These are phyloP conservation scores for Debaryomycetaceae sp. DNA, from an alignment of 1,139 yeast species.

Conservation along the genomic window DNA sequence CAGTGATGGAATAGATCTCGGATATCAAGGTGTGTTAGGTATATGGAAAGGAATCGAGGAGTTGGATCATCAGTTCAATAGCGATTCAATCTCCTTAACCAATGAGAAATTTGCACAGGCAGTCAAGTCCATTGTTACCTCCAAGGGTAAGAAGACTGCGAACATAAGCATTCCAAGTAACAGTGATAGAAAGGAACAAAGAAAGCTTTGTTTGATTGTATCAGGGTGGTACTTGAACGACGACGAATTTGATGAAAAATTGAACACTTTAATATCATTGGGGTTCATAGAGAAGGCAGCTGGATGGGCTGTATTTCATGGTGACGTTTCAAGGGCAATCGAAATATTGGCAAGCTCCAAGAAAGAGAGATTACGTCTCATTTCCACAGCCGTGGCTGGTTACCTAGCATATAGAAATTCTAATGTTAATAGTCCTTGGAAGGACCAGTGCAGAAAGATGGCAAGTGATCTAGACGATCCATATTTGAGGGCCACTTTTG, in stretches of 20 bases:
- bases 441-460: slow-evolving; percentile 84
- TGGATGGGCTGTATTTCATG: slow-evolving; percentile 96
- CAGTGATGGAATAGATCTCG: slow-evolving; percentile 68
- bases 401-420: slow-evolving; percentile 71
- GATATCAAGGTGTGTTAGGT: slow-evolving; percentile 84
- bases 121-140: slow-evolving; percentile 38
- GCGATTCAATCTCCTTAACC: slow-evolving; percentile 27
- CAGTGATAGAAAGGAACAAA: slow-evolving; percentile 55
- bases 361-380: slow-evolving; percentile 63
- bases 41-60: slow-evolving; percentile 83
- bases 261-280: slow-evolving; percentile 50
- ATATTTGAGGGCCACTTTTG: slow-evolving; percentile 86
- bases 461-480: slow-evolving; percentile 88
- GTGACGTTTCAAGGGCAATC: slow-evolving; percentile 79
- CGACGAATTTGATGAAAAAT: slow-evolving; percentile 69
- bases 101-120: slow-evolving; percentile 48
- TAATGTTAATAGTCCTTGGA: slow-evolving; percentile 78
- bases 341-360: slow-evolving; percentile 61
- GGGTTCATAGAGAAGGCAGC: slow-evolving; percentile 88
- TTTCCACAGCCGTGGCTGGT: slow-evolving; percentile 94
- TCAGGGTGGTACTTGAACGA: slow-evolving; percentile 91
- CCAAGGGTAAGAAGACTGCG: slow-evolving; percentile 43
- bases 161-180: slow-evolving; percentile 44
- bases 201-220: slow-evolving; percentile 77
- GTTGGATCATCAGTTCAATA: slow-evolving; percentile 49